Evolutionary conservation across 305 asterid species (phyloP).

Genomic region (Lippia alba): DNA sequence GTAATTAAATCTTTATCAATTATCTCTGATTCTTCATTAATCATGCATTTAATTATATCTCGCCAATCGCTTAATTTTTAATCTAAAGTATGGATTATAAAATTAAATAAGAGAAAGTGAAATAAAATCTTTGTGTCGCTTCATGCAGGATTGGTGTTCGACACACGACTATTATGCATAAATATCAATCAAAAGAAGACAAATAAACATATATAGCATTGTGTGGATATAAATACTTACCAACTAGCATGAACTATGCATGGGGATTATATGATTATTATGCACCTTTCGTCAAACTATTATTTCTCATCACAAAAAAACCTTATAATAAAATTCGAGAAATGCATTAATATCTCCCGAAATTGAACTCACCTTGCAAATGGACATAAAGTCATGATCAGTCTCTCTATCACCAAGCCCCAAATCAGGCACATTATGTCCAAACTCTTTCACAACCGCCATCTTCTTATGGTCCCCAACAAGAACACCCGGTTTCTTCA

Average conservation of each 20-base stretch:
- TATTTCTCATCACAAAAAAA: background rate
- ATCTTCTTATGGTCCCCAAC: slow-evolving; percentile 64
- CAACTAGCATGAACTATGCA: slow-evolving; percentile 33
- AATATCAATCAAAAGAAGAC: no score
- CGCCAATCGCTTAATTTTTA: no score
- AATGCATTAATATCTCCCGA: background rate
- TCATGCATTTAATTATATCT: no score
- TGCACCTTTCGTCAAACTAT: background rate
- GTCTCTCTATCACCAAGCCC: slow-evolving; percentile 88
- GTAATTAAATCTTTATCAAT: no score
- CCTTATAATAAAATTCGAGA: background rate
- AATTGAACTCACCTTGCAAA: slow-evolving; percentile 71
- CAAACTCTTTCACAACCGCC: slow-evolving; percentile 64
- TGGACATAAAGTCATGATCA: slow-evolving; percentile 82
- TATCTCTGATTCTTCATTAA: no score
- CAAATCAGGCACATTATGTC: slow-evolving; percentile 65
- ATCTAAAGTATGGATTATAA: no score
- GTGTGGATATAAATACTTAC: background rate
- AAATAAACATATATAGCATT: background rate
- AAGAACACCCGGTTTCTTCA: slow-evolving; percentile 76
- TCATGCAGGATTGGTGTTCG: no score
- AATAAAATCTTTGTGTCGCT: no score
- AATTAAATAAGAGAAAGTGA: no score
- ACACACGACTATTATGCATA: no score
- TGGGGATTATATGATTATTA: slow-evolving; percentile 30